A percentile compares a stretch with the other conserved stretches of the same genome.
phyloP scores from a whole-genome alignment of 23 red algal genomes.

The Gracilariopsis chorda region DNA sequence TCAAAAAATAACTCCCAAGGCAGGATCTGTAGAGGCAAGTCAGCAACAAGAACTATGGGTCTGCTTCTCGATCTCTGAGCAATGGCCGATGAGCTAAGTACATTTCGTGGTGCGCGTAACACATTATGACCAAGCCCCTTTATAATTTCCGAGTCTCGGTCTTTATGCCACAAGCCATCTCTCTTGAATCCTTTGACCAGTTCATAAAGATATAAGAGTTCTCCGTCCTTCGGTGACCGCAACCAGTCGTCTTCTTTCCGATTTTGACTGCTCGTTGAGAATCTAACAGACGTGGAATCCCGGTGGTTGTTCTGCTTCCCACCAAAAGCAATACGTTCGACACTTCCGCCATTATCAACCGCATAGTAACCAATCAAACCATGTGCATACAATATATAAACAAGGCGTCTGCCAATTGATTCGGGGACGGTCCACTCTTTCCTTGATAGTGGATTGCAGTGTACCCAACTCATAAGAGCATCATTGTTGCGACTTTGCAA shows the following conservation, averaged over 20 bases:
- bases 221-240: constrained; percentile 48
- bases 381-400: constrained; percentile 69
- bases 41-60: constrained; percentile 69
- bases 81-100: constrained; percentile 24
- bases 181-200: constrained; percentile 58
- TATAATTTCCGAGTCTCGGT: constrained; percentile 59
- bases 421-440: constrained; percentile 74
- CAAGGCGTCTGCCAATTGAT: constrained; percentile 53
- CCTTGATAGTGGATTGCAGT: constrained; percentile 45
- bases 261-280: neutral
- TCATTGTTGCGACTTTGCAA: constrained; percentile 54
- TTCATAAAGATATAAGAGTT: constrained; percentile 59
- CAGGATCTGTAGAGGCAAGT: constrained; percentile 53
- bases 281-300: neutral
- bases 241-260: constrained; percentile 5
- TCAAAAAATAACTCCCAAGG: constrained; percentile 90
- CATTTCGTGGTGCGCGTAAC: constrained; percentile 32
- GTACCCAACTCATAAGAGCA: constrained; percentile 52
- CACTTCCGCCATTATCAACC: constrained; percentile 59
- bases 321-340: constrained; percentile 60
- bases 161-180: constrained; percentile 69
- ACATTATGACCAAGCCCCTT: constrained; percentile 44
- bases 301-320: constrained; percentile 45
- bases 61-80: constrained; percentile 48
- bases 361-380: constrained; percentile 74